Evolutionary conservation across 129 eudicot species (phyloP).

Genomic region (Artemisia tridentata): DNA sequence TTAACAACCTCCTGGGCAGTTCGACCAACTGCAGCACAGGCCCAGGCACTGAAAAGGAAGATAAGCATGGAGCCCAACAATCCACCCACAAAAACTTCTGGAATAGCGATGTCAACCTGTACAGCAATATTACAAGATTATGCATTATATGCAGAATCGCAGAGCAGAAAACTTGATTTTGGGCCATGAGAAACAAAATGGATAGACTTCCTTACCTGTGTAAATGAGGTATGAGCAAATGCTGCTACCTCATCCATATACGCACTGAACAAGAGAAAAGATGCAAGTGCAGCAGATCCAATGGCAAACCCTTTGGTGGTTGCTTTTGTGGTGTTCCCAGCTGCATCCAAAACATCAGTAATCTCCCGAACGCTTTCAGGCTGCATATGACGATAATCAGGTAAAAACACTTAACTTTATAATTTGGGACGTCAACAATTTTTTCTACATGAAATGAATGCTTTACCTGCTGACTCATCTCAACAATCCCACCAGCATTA

Average conservation of each 20-base stretch:
- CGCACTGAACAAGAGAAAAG: slow-evolving; percentile 94
- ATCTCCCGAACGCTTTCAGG: slow-evolving; percentile 96
- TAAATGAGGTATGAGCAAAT: slow-evolving; percentile 66
- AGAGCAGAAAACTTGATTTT: slow-evolving; percentile 12
- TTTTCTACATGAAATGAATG: background rate
- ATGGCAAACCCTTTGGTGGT: slow-evolving; percentile 98
- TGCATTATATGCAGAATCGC: slow-evolving; percentile 3
- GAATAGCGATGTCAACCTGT: slow-evolving; percentile 97
- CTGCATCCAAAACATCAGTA: slow-evolving; percentile 96
- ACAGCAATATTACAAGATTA: slow-evolving; percentile 12
- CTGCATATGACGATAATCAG: slow-evolving; percentile 40
- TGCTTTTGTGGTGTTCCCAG: slow-evolving; percentile 98
- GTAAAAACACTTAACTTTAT: background rate
- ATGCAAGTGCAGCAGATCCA: slow-evolving; percentile 98
- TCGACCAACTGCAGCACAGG: slow-evolving; percentile 95
- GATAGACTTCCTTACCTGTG: slow-evolving; percentile 49
- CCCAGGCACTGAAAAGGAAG: slow-evolving; percentile 96
- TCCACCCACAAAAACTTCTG: slow-evolving; percentile 97
- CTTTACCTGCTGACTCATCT: slow-evolving; percentile 97
- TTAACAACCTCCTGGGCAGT: slow-evolving; percentile 98
- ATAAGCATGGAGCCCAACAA: slow-evolving; percentile 96
- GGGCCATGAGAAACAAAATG: background rate
- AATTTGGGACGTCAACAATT: background rate
- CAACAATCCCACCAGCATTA: slow-evolving; percentile 99
- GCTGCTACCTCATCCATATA: slow-evolving; percentile 98